phyloP scores from a whole-genome alignment of 805 yeast species.

The Candida chauliodis region DNA sequence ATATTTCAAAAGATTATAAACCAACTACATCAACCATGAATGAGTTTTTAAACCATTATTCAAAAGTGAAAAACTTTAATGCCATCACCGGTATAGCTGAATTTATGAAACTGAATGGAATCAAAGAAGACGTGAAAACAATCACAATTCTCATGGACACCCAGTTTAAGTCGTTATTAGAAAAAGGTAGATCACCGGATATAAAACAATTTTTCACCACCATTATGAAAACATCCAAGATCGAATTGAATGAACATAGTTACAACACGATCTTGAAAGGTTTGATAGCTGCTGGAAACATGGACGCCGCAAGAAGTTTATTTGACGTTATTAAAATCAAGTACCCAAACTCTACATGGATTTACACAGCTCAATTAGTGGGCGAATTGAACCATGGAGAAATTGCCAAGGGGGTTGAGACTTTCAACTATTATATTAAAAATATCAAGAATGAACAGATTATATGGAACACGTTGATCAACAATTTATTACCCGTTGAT shows the following conservation, averaged over 20 bases:
- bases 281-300: constrained; percentile 46
- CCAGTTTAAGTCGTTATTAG: constrained; percentile 43
- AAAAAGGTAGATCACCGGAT: constrained; percentile 42
- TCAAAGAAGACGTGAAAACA: constrained; percentile 60
- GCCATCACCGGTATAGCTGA: constrained; percentile 48
- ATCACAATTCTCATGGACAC: constrained; percentile 57
- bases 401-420: constrained; percentile 24
- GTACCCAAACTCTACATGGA: constrained; percentile 28
- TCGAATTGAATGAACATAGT: constrained; percentile 41
- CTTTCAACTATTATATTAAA: constrained; percentile 32
- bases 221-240: constrained; percentile 27
- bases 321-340: constrained; percentile 32
- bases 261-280: constrained; percentile 52
- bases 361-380: constrained; percentile 46
- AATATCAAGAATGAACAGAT: constrained; percentile 33
- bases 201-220: constrained; percentile 38
- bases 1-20: constrained; percentile 27
- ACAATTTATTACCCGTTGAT: constrained; percentile 23
- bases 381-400: constrained; percentile 44
- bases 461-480: constrained; percentile 41
- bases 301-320: constrained; percentile 49
- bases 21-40: constrained; percentile 54
- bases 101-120: constrained; percentile 36
- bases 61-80: constrained; percentile 37
- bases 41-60: constrained; percentile 42